phyloP scores from a whole-genome alignment of 768 basidiomycete species.

The Termitomyces sp. region DNA sequence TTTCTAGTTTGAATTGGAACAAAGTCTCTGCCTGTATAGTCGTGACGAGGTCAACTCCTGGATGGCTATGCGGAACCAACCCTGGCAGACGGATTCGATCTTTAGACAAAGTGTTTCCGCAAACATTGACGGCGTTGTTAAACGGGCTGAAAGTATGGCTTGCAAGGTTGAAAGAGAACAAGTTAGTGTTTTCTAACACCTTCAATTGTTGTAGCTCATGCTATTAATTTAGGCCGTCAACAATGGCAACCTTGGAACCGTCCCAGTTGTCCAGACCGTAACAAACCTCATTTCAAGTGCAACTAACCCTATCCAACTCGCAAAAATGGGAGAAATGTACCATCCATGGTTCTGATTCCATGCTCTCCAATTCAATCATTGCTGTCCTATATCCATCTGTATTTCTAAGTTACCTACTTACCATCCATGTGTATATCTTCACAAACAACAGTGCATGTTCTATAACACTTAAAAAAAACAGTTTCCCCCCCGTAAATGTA shows the following conservation, averaged over 20 bases:
- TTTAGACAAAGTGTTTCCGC: slow-evolving; percentile 54
- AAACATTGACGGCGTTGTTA: slow-evolving; percentile 67
- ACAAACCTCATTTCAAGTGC: slow-evolving; percentile 81
- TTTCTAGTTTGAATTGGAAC: slow-evolving; percentile 82
- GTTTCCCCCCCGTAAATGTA: not conserved
- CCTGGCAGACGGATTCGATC: slow-evolving; percentile 51
- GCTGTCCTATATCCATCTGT: slow-evolving; percentile 10
- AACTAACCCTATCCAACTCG: slow-evolving; percentile 80
- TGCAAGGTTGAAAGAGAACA: slow-evolving; percentile 86
- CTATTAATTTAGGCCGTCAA: slow-evolving; percentile 31
- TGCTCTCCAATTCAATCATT: slow-evolving; percentile 2
- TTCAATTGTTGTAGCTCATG: slow-evolving; percentile 2
- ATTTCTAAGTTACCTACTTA: not conserved
- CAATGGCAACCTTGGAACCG: slow-evolving; percentile 32
- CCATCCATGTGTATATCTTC: not conserved
- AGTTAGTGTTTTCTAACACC: slow-evolving; percentile 32
- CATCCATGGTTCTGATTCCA: slow-evolving; percentile 75
- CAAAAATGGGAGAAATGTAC: slow-evolving; percentile 82
- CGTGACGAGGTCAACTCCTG: slow-evolving; percentile 89
- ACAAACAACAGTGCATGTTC: not conserved
- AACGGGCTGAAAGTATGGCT: slow-evolving; percentile 77
- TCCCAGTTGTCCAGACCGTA: slow-evolving; percentile 76
- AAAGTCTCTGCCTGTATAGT: slow-evolving; percentile 86
- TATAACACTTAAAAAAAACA: too few relatives aligned
- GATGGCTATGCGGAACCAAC: slow-evolving; percentile 56